Evolutionary conservation across 2,329 filamentous ascomycete genomes (phyloP).

Genomic region (Fusarium sp.): DNA sequence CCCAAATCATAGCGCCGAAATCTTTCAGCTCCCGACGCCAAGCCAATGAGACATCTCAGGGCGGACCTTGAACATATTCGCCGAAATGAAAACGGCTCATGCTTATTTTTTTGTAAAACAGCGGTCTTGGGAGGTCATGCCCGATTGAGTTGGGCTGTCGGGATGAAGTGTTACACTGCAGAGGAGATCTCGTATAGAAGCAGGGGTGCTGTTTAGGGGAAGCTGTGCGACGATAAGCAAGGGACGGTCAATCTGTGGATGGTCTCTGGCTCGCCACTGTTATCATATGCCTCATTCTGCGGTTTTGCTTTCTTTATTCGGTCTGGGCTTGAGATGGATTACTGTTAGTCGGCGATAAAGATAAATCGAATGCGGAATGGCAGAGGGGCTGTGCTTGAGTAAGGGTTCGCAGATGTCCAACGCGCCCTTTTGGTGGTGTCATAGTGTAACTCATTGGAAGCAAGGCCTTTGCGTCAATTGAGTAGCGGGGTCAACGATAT

Average conservation of each 20-base stretch:
- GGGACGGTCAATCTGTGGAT: background rate
- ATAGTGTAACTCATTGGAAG: background rate
- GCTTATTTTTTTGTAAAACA: background rate
- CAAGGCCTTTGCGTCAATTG: background rate
- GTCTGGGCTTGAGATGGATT: background rate
- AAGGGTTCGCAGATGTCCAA: background rate
- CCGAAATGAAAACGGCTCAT: background rate
- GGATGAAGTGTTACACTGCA: background rate
- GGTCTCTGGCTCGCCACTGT: background rate
- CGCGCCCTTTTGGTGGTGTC: background rate
- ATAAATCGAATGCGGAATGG: background rate
- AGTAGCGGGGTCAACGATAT: background rate
- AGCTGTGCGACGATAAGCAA: background rate
- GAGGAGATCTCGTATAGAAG: background rate
- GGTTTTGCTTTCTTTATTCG: background rate
- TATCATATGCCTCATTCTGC: background rate
- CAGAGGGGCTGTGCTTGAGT: background rate
- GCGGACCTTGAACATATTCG: background rate
- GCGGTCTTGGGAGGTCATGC: background rate
- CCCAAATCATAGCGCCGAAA: background rate
- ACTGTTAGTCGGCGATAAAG: accelerated
- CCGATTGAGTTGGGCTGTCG: background rate
- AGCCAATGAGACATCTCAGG: background rate
- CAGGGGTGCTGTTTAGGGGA: background rate
- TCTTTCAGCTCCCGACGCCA: background rate